phyloP scores from a whole-genome alignment of 495 filamentous ascomycete genomes.

The Rostrohypoxylon terebratum region DNA sequence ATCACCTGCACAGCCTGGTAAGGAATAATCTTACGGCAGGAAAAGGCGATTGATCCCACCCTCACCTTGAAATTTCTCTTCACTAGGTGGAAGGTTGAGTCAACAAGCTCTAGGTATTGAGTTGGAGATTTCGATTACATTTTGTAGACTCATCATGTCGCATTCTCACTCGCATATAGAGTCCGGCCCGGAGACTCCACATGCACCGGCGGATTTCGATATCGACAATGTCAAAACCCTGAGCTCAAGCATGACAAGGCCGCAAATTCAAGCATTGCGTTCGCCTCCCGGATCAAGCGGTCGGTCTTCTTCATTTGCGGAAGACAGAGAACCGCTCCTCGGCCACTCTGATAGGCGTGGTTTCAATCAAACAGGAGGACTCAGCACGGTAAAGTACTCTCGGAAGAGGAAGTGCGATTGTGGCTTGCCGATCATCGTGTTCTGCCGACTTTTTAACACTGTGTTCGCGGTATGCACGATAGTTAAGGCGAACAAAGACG shows the following conservation, averaged over 20 bases:
- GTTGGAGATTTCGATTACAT: neutral
- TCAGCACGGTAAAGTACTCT: neutral
- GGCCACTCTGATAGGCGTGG: neutral
- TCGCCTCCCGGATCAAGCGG: neutral
- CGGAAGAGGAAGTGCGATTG: slow-evolving; percentile 9
- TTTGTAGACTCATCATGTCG: neutral
- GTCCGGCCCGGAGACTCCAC: neutral
- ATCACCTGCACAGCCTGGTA: slow-evolving; percentile 10
- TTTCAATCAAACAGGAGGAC: neutral
- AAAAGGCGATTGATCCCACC: neutral
- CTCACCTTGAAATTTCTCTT: neutral
- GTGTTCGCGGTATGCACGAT: slow-evolving; percentile 14
- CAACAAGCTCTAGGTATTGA: neutral
- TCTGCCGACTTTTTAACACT: slow-evolving; percentile 23
- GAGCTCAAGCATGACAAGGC: slow-evolving; percentile 3
- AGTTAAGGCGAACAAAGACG: slow-evolving; percentile 13
- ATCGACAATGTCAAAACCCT: slow-evolving; percentile 17
- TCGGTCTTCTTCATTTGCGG: neutral
- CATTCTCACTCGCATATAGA: neutral
- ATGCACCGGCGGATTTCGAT: neutral
- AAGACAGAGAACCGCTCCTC: slow-evolving; percentile 29
- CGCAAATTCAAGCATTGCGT: neutral
- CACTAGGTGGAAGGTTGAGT: neutral
- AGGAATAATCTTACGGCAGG: neutral
- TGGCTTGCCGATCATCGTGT: slow-evolving; percentile 14